Evolutionary conservation across 805 yeast genomes (phyloP).

Genomic region (Wickerhamomyces chaumierensis): DNA sequence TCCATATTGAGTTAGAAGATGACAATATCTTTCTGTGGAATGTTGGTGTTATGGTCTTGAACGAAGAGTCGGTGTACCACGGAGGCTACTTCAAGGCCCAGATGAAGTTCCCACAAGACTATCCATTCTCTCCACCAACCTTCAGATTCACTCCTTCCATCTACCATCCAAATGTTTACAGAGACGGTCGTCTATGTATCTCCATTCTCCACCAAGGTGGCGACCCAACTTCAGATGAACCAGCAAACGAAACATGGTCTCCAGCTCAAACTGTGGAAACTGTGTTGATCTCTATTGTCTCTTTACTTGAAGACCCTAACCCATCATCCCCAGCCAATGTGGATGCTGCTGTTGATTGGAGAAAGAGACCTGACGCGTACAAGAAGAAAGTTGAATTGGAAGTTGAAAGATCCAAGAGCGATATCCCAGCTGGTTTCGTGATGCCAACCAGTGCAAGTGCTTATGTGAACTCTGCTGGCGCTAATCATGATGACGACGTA

Average conservation of each 20-base stretch:
- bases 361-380: slow-evolving; percentile 71
- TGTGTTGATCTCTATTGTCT: slow-evolving; percentile 81
- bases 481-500: slow-evolving; percentile 35
- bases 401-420: slow-evolving; percentile 72
- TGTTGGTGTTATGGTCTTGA: slow-evolving; percentile 84
- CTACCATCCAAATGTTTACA: slow-evolving; percentile 90
- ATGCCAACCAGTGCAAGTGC: slow-evolving; percentile 66
- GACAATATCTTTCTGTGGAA: slow-evolving; percentile 63
- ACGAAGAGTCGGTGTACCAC: slow-evolving; percentile 80
- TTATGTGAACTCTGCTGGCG: slow-evolving; percentile 28
- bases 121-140: slow-evolving; percentile 87
- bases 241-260: slow-evolving; percentile 89
- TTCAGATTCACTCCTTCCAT: slow-evolving; percentile 89
- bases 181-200: slow-evolving; percentile 87
- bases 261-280: slow-evolving; percentile 89
- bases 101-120: slow-evolving; percentile 86
- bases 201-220: slow-evolving; percentile 89
- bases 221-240: slow-evolving; percentile 82
- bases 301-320: slow-evolving; percentile 89
- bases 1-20: slow-evolving; percentile 58
- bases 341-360: slow-evolving; percentile 87
- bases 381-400: slow-evolving; percentile 66
- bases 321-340: slow-evolving; percentile 90
- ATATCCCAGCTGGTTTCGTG: slow-evolving; percentile 77
- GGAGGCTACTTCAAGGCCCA: slow-evolving; percentile 94